Evolutionary conservation across 2,329 filamentous ascomycete genomes (phyloP).

Genomic region (Ophidiomyces ophidiicola): DNA sequence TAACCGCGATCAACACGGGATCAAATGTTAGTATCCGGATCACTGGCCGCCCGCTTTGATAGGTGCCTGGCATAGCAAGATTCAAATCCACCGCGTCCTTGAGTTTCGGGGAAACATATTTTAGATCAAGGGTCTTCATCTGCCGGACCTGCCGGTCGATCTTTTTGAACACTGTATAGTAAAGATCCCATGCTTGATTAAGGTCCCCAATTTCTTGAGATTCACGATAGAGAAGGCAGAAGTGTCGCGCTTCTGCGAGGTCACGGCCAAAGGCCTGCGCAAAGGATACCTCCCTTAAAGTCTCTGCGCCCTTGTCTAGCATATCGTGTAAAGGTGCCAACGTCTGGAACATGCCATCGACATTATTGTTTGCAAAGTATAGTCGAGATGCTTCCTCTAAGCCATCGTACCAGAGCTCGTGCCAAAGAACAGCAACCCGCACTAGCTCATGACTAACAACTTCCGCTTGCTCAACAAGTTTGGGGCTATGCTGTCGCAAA

Average conservation of each 20-base stretch:
- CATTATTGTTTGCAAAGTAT: conserved; percentile 96
- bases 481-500: conserved; percentile 88
- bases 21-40: conserved; percentile 85
- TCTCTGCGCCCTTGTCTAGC: conserved; percentile 83
- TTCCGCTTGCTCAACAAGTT: conserved; percentile 87
- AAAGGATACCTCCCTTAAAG: conserved; percentile 89
- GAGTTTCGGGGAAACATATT: conserved; percentile 92
- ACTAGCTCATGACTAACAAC: conserved; percentile 94
- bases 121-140: conserved; percentile 80
- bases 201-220: conserved; percentile 88
- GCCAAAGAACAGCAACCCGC: conserved; percentile 91
- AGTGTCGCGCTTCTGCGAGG: conserved; percentile 85
- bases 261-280: conserved; percentile 94
- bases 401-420: conserved; percentile 97
- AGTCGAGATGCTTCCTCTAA: conserved; percentile 90
- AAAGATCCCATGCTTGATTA: conserved; percentile 97
- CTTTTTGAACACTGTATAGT: conserved; percentile 95
- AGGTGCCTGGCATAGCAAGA: conserved; percentile 90
- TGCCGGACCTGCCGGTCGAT: conserved; percentile 89
- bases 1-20: conserved; percentile 78
- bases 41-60: conserved; percentile 65
- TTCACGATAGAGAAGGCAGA: conserved; percentile 82
- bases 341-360: conserved; percentile 91
- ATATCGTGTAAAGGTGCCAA: conserved; percentile 83
- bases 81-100: conserved; percentile 76